phyloP scores from a whole-genome alignment of 805 yeast species.

The Sugiyamaella floridensis region DNA sequence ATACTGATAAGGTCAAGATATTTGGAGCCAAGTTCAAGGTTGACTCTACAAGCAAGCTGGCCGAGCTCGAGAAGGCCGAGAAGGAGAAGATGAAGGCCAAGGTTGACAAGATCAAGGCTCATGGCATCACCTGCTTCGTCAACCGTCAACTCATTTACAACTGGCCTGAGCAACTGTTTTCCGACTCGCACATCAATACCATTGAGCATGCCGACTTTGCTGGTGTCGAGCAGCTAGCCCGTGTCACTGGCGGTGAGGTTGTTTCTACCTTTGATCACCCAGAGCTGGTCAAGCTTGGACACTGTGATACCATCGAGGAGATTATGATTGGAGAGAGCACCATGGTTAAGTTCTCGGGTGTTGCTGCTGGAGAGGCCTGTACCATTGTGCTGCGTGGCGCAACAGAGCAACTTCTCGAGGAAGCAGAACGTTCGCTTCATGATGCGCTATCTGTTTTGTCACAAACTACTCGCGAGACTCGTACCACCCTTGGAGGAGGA shows the following conservation, averaged over 20 bases:
- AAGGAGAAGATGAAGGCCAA: conserved; percentile 85
- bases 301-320: conserved; percentile 87
- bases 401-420: conserved; percentile 92
- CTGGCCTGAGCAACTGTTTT: conserved; percentile 92
- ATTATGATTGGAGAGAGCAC: conserved; percentile 87
- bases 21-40: conserved; percentile 98
- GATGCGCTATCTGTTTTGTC: conserved; percentile 94
- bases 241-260: conserved; percentile 97
- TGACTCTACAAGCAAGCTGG: conserved; percentile 88
- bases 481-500: conserved; percentile 92
- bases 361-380: conserved; percentile 92
- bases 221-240: conserved; percentile 92
- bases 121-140: conserved; percentile 82
- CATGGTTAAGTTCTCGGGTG: conserved; percentile 90
- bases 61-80: conserved; percentile 91
- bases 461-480: conserved; percentile 87
- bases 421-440: conserved; percentile 93
- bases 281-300: conserved; percentile 75
- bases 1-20: conserved; percentile 94
- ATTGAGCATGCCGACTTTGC: conserved; percentile 98
- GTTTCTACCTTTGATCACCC: conserved; percentile 94
- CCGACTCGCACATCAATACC: conserved; percentile 80
- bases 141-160: conserved; percentile 96
- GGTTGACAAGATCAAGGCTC: conserved; percentile 81
- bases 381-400: conserved; percentile 95